Evolutionary conservation across 257 asterid genomes (phyloP).

Genomic region (Ehretia macrophylla): DNA sequence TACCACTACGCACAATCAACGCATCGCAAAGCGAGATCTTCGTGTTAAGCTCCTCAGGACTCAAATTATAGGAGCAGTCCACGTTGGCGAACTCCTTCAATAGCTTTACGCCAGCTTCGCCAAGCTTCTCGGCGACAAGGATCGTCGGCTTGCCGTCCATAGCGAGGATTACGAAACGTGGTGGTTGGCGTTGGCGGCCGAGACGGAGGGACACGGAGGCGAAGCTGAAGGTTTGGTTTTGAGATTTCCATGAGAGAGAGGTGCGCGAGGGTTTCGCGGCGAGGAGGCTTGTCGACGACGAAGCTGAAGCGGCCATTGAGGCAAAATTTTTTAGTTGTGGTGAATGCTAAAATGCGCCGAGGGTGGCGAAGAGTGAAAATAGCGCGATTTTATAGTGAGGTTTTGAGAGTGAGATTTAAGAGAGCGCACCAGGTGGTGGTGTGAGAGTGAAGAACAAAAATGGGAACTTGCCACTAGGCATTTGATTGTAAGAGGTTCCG

Average conservation of each 20-base stretch:
- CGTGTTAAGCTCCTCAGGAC: conserved; percentile 82
- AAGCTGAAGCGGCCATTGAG: not conserved
- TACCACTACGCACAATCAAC: conserved; percentile 81
- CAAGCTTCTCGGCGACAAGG: conserved; percentile 86
- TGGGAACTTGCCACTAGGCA: too few relatives aligned
- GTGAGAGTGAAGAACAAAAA: not conserved
- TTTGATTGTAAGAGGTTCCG: too few relatives aligned
- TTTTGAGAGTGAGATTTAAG: not conserved
- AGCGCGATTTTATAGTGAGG: not conserved
- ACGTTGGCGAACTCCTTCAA: conserved; percentile 74
- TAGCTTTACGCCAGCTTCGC: conserved; percentile 73
- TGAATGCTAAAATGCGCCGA: not conserved
- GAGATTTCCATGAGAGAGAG: not conserved
- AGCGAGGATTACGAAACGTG: not conserved
- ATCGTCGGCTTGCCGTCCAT: conserved; percentile 54
- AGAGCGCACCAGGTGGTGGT: not conserved
- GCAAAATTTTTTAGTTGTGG: not conserved
- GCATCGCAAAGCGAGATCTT: conserved; percentile 91
- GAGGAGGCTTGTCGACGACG: conserved; percentile 1
- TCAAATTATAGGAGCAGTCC: conserved; percentile 80
- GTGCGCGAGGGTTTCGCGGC: not conserved
- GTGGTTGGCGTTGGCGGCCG: not conserved
- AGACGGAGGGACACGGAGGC: not conserved
- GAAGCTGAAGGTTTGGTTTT: not conserved
- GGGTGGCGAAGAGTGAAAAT: not conserved